phyloP scores from a whole-genome alignment of 1,284 basidiomycete species.

The Cryptococcus neoformans region DNA sequence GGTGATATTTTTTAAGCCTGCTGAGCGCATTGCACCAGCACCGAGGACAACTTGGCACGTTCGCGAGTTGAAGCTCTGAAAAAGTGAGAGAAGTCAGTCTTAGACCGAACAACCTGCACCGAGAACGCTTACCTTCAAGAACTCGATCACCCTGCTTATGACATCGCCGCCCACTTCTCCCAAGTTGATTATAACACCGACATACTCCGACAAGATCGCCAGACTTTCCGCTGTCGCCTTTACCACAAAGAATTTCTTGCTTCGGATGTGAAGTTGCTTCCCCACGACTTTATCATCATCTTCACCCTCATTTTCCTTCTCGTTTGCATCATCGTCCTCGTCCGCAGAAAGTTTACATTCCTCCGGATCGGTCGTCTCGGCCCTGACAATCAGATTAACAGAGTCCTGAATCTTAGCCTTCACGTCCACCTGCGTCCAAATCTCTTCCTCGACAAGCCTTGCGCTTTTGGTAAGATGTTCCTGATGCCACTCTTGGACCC shows the following conservation, averaged over 20 bases:
- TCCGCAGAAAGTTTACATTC: slow-evolving; percentile 57
- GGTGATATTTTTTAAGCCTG: slow-evolving; percentile 96
- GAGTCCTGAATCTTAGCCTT: slow-evolving; percentile 62
- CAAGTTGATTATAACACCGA: slow-evolving; percentile 83
- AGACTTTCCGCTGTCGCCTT: slow-evolving; percentile 78
- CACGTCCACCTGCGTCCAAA: slow-evolving; percentile 69
- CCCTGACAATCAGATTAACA: slow-evolving; percentile 71
- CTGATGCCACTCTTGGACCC: slow-evolving; percentile 82
- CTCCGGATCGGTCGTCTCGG: slow-evolving; percentile 74
- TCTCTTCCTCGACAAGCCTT: slow-evolving; percentile 64
- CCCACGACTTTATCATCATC: slow-evolving; percentile 1
- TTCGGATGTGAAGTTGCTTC: slow-evolving; percentile 80
- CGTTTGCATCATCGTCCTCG: neutral
- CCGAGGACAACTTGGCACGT: slow-evolving; percentile 98
- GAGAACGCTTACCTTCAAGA: slow-evolving; percentile 62
- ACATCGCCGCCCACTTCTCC: slow-evolving; percentile 87
- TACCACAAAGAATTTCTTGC: slow-evolving; percentile 77
- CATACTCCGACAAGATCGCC: slow-evolving; percentile 75
- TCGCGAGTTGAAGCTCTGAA: slow-evolving; percentile 85
- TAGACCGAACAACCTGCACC: neutral
- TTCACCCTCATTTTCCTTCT: slow-evolving; percentile 8
- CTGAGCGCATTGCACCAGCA: slow-evolving; percentile 96
- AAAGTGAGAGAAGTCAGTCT: neutral
- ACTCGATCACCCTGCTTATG: slow-evolving; percentile 91
- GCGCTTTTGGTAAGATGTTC: slow-evolving; percentile 76